Evolutionary conservation across 371 early-diverging fungal genomes (phyloP), one percentile per base, ranked within the genome.

Genomic region (Smittium culicis): DNA sequence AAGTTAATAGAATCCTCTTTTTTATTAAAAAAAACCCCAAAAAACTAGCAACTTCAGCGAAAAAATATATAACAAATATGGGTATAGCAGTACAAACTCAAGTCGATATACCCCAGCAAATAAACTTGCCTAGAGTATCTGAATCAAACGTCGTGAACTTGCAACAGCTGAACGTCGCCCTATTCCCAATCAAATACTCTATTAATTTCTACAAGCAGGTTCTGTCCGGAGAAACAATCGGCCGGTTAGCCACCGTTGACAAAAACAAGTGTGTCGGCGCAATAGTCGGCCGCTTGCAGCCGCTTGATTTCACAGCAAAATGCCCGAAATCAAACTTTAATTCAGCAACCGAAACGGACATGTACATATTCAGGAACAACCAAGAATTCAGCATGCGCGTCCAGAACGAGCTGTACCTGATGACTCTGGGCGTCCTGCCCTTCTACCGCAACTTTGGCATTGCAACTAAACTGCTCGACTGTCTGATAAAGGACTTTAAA

Each of bases 391-490:
- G 27, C 24, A 3, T 3, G 3, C 30, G 30, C 8, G 60, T 45
- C 28, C 25, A 17, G 45, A 62, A 55, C 64, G 74, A 71, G 34
- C 76, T 92, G 28, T 97, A 96, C 72, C 89, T 97, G 70, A 94
- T 94, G 89, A 97, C 98, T 0, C 78, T 97, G 59, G 94, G 98
- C 35, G 94, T 97, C 34, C 79, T 94, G 59, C 85, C 89, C 14
- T 86, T 90, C 8, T 94, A 89, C 73, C 82, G 98, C 54, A 75
- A 86, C 11, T 80, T 87, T 35, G 90, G 91, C 8, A 77, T 96
- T 57, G 96, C 92, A 78, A 72, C 27, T 27, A 30, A 8, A 8
- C 25, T 62, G 25, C 14, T 62, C 24, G 62, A 62, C 24, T 24
- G 27, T 20, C 3, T 62, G 3, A 35, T 62, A 16, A 30, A 20